phyloP scores from a whole-genome alignment of 192 early-diverging fungal species.

The Gamsiella multidivaricata region DNA sequence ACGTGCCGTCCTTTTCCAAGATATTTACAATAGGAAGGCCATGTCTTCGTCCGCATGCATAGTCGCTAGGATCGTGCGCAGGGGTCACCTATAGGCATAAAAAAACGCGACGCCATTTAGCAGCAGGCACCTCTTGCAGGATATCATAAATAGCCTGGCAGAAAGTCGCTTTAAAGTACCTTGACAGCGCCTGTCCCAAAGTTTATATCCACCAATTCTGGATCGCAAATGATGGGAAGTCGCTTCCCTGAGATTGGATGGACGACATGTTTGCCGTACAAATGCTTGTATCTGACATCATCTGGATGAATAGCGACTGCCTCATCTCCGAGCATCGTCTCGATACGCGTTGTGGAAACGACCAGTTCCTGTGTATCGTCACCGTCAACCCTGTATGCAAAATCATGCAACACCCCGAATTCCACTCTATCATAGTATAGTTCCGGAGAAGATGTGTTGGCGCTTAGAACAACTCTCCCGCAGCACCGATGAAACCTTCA shows the following conservation, averaged over 20 bases:
- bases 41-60: slow-evolving; percentile 86
- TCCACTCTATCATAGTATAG: slow-evolving; percentile 78
- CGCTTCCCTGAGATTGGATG: slow-evolving; percentile 84
- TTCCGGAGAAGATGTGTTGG: not conserved
- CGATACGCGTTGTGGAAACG: slow-evolving; percentile 97
- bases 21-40: slow-evolving; percentile 85
- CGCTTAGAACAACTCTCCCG: too few species aligned
- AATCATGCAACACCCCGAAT: slow-evolving; percentile 91
- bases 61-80: slow-evolving; percentile 94
- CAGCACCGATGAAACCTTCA: too few species aligned
- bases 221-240: slow-evolving; percentile 89
- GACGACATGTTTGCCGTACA: slow-evolving; percentile 74
- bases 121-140: not conserved
- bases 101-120: not conserved
- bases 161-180: slow-evolving; percentile 59
- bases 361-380: slow-evolving; percentile 71
- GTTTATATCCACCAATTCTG: slow-evolving; percentile 84
- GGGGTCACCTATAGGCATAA: slow-evolving; percentile 82
- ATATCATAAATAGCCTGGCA: not conserved
- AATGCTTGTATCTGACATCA: slow-evolving; percentile 81
- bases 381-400: slow-evolving; percentile 88
- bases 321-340: slow-evolving; percentile 98
- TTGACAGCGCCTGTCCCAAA: slow-evolving; percentile 98
- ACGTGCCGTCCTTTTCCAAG: slow-evolving; percentile 84
- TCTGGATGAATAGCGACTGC: slow-evolving; percentile 93